Evolutionary conservation across 306 rosid species (phyloP).

Genomic region (Vigna reflexopilosa): DNA sequence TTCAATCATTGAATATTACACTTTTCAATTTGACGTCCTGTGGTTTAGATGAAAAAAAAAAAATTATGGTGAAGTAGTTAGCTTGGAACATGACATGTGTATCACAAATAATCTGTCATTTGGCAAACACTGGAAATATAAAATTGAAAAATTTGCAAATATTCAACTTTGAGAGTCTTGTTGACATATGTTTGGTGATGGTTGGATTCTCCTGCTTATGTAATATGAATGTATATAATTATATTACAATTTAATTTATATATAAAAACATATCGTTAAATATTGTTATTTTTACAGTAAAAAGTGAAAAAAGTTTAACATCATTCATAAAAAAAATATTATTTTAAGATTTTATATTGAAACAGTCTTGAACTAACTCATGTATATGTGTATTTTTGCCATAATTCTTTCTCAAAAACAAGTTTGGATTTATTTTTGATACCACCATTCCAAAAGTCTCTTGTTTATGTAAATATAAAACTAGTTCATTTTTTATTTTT

Average conservation of each 20-base stretch:
- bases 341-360: no score
- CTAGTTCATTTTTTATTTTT: no score
- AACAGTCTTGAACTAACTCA: no score
- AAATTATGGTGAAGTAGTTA: neutral
- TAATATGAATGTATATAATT: neutral
- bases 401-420: no score
- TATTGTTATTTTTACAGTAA: no score
- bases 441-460: no score
- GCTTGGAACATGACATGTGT: neutral
- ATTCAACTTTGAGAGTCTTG: neutral
- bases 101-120: neutral
- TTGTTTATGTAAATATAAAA: no score
- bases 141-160: neutral
- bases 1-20: neutral
- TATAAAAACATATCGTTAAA: neutral
- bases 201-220: conserved; percentile 1
- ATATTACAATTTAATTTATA: conserved; percentile 5
- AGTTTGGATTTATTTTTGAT: no score
- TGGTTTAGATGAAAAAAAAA: neutral
- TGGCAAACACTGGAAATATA: neutral
- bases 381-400: no score
- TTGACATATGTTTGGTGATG: neutral
- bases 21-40: neutral
- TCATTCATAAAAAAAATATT: no score
- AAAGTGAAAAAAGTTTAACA: no score